Evolutionary conservation across 1,284 basidiomycete genomes (phyloP).

Genomic region (Pseudozyma hubeiensis): DNA sequence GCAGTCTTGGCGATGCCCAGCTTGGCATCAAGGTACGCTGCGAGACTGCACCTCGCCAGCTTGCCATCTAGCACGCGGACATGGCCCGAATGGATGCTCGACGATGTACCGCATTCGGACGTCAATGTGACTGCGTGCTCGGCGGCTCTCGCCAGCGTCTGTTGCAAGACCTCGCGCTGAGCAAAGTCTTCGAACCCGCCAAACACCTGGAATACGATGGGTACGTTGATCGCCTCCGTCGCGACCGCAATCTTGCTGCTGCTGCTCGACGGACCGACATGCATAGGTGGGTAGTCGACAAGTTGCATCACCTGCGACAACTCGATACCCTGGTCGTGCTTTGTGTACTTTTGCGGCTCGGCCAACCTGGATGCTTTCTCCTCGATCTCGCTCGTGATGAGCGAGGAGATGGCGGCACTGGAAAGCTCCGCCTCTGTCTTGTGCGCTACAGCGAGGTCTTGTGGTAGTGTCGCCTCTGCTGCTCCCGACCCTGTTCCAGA

Average conservation of each 20-base stretch:
- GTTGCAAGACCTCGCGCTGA: slow-evolving; percentile 53
- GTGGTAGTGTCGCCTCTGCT: slow-evolving; percentile 28
- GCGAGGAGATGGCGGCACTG: slow-evolving; percentile 24
- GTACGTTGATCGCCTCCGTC: slow-evolving; percentile 10
- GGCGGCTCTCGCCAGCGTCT: slow-evolving; percentile 16
- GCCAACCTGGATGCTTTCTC: slow-evolving; percentile 42
- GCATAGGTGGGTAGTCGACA: slow-evolving; percentile 20
- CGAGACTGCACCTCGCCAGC: slow-evolving; percentile 9
- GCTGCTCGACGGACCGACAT: background rate
- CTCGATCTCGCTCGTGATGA: slow-evolving; percentile 47
- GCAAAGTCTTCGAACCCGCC: slow-evolving; percentile 63
- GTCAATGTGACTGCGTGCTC: background rate
- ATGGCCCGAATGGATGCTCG: slow-evolving; percentile 56
- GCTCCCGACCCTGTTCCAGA: slow-evolving; percentile 10
- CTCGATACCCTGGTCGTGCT: slow-evolving; percentile 28
- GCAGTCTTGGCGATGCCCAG: slow-evolving; percentile 39
- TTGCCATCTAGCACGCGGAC: slow-evolving; percentile 22
- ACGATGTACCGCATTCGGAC: slow-evolving; percentile 6
- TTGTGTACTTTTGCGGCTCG: slow-evolving; percentile 33
- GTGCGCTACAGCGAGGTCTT: slow-evolving; percentile 20
- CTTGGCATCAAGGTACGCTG: slow-evolving; percentile 40
- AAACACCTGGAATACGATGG: slow-evolving; percentile 34
- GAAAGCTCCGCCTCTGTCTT: slow-evolving; percentile 27
- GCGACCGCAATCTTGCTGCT: slow-evolving; percentile 3
- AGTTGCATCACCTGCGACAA: slow-evolving; percentile 26